Percentiles rank a stretch among this genome's conserved stretches.
Conservation (phyloP, 2,329 filamentous ascomycete species). For the Colletotrichum sp. region DNA sequence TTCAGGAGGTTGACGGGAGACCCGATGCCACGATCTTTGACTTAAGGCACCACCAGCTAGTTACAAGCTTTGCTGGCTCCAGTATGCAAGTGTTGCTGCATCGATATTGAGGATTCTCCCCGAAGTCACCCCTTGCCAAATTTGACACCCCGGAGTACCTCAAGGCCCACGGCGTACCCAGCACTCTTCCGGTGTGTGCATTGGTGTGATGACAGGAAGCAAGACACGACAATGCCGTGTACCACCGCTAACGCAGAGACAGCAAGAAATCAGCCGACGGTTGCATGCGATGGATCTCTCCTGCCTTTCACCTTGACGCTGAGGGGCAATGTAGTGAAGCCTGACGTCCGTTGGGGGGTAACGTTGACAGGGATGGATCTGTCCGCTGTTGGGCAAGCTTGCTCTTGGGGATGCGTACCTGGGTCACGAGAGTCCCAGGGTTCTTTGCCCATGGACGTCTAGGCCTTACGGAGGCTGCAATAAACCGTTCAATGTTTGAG, state of each 20-base stretch:
- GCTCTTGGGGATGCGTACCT: not conserved
- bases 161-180: not conserved
- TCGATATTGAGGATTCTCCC: not conserved
- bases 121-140: not conserved
- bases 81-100: not conserved
- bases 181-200: not conserved
- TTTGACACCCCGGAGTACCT: not conserved
- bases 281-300: not conserved
- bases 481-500: not conserved
- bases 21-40: not conserved
- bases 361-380: not conserved
- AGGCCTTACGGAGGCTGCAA: not conserved
- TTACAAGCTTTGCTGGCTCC: not conserved
- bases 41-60: not conserved
- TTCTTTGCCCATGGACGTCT: not conserved
- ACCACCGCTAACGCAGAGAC: not conserved
- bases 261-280: not conserved
- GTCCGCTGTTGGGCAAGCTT: not conserved
- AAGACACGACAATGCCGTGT: not conserved
- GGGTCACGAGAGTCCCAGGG: not conserved
- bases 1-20: not conserved
- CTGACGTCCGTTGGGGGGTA: not conserved
- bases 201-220: not conserved
- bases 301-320: not conserved
- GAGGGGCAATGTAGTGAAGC: not conserved